phyloP scores from a whole-genome alignment of 208 protist species.

The Trypanosoma cruzi region DNA sequence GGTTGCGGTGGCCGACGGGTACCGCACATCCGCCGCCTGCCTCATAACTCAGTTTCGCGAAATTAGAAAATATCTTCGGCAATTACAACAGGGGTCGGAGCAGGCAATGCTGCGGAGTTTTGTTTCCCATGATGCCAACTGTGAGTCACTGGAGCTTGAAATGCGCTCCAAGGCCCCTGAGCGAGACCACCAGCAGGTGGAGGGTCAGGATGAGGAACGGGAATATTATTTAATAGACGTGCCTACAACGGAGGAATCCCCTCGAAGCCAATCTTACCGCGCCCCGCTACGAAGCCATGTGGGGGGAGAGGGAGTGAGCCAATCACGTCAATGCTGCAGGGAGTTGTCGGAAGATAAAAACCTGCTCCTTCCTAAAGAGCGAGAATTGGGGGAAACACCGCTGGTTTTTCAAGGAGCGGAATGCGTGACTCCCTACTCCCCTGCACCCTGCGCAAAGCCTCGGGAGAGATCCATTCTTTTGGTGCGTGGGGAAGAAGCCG shows the following conservation, averaged over 20 bases:
- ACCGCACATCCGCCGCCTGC: conserved; percentile 13
- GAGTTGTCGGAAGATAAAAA: neutral
- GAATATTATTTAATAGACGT: conserved; percentile 1
- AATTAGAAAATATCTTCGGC: conserved; percentile 3
- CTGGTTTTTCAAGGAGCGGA: neutral
- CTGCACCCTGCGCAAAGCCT: neutral
- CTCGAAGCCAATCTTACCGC: conserved; percentile 19
- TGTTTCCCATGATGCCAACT: neutral
- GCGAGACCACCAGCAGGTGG: conserved; percentile 1
- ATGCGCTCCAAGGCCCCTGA: conserved; percentile 7
- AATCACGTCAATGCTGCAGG: neutral
- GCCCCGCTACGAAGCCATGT: conserved; percentile 3
- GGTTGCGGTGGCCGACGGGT: conserved; percentile 50
- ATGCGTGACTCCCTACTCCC: neutral
- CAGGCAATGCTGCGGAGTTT: conserved; percentile 2
- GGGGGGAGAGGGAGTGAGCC: neutral
- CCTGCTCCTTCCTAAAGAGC: neutral
- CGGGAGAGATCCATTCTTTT: conserved; percentile 18
- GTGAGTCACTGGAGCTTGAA: conserved; percentile 3
- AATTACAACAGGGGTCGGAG: conserved; percentile 2
- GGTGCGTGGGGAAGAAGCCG: conserved; percentile 6
- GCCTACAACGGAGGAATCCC: neutral
- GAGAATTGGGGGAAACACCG: neutral
- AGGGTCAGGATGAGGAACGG: neutral
- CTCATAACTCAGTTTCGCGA: conserved; percentile 23